Conservation (phyloP, 257 asterid species). For the Fraxinus anomala region DNA sequence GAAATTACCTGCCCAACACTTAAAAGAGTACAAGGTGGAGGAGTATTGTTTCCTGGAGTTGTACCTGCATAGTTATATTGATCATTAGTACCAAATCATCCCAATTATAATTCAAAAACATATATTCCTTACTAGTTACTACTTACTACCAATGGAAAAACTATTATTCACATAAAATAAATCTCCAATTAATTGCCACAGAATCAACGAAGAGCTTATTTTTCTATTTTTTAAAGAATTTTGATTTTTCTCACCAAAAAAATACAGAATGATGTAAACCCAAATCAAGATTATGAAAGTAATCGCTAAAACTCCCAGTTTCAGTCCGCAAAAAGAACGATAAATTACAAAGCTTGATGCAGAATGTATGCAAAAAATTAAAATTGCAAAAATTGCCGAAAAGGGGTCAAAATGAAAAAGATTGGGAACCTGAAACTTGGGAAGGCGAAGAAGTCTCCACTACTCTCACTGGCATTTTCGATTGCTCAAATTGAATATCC, state of each 20-base stretch:
- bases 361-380: neutral
- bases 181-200: neutral
- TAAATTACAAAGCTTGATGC: slow-evolving; percentile 3
- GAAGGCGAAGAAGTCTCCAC: slow-evolving; percentile 52
- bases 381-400: neutral
- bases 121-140: neutral
- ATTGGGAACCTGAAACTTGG: slow-evolving; percentile 38
- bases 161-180: neutral
- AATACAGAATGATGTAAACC: neutral
- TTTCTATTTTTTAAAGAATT: neutral
- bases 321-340: neutral
- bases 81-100: neutral
- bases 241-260: neutral
- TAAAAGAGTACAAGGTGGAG: slow-evolving; percentile 53
- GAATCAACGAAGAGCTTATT: neutral
- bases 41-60: slow-evolving; percentile 40
- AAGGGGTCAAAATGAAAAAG: neutral
- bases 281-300: neutral
- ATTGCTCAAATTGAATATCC: slow-evolving; percentile 12
- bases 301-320: neutral
- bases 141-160: neutral
- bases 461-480: slow-evolving; percentile 57
- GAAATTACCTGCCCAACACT: slow-evolving; percentile 60
- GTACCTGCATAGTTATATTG: slow-evolving; percentile 40
- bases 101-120: neutral